Evolutionary conservation across 73 alveolate genomes (phyloP).

Genomic region (Symbiodinium pilosum): DNA sequence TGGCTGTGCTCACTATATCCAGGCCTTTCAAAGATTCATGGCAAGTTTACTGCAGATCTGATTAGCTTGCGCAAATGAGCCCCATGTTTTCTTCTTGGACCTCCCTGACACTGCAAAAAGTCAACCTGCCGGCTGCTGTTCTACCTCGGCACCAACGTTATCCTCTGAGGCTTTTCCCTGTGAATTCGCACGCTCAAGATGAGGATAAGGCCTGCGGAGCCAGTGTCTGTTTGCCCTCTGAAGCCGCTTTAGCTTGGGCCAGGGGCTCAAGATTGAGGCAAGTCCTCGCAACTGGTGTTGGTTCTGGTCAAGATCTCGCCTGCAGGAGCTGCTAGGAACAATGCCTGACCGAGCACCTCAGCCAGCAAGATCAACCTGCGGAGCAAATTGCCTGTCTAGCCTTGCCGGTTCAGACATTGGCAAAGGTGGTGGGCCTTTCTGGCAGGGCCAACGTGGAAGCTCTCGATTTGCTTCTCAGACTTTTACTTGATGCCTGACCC

Average conservation of each 20-base stretch:
- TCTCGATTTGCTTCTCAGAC: neutral
- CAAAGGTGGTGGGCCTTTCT: neutral
- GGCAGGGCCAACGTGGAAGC: neutral
- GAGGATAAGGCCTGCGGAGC: neutral
- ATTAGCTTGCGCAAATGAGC: neutral
- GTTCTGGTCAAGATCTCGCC: neutral
- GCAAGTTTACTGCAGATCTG: neutral
- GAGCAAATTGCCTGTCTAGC: neutral
- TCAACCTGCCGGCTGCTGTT: neutral
- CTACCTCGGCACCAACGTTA: neutral
- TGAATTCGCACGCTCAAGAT: neutral
- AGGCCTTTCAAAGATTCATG: neutral
- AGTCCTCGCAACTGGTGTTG: neutral
- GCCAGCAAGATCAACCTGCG: neutral
- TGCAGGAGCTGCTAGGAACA: neutral
- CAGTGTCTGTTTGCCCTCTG: neutral
- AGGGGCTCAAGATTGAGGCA: neutral
- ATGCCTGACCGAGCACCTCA: neutral
- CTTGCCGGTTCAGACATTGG: neutral
- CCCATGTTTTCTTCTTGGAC: neutral
- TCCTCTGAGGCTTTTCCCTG: neutral
- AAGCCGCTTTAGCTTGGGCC: neutral
- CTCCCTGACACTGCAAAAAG: too few species aligned
- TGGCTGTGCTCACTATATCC: neutral
- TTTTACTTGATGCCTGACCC: neutral